Conservation (phyloP, 169 alveolate genomes). For the Besnoitia besnoiti region DNA sequence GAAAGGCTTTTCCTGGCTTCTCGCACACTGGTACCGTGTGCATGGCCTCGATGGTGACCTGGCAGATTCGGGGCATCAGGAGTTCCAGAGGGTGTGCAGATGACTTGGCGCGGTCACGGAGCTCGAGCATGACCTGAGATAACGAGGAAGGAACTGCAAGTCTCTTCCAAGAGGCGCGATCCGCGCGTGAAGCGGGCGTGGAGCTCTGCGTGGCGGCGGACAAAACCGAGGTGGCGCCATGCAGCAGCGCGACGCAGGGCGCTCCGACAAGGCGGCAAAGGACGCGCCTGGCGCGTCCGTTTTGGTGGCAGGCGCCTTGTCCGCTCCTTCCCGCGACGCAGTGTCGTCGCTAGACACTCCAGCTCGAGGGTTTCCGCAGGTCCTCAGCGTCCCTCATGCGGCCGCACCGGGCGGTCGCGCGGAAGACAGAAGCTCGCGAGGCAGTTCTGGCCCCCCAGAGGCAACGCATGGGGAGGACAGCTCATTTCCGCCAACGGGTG, state of each 20-base stretch:
- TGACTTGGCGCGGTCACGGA: too few species aligned
- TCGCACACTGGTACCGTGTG: too few species aligned
- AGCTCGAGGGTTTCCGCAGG: not conserved
- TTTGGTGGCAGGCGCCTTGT: not conserved
- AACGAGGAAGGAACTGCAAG: too few species aligned
- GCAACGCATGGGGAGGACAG: not conserved
- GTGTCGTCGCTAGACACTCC: not conserved
- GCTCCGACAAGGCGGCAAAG: not conserved
- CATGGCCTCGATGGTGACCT: too few species aligned
- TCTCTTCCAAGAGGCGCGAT: too few species aligned
- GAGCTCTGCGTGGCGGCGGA: too few species aligned
- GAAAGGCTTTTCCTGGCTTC: too few species aligned
- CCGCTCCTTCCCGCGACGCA: not conserved
- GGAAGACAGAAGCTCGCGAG: not conserved
- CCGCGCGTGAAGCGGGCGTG: too few species aligned
- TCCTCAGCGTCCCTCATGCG: not conserved
- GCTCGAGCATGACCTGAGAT: too few species aligned
- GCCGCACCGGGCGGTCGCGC: not conserved
- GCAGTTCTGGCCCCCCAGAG: not conserved
- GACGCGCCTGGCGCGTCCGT: not conserved
- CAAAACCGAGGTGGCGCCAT: too few species aligned
- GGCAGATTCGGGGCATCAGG: too few species aligned
- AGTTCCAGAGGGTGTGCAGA: too few species aligned
- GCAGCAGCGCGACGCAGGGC: not conserved
- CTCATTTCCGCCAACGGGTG: not conserved